Base-by-base conservation (phyloP, 192 early-diverging fungal genomes). In the Bifiguratus adelaidae region DNA sequence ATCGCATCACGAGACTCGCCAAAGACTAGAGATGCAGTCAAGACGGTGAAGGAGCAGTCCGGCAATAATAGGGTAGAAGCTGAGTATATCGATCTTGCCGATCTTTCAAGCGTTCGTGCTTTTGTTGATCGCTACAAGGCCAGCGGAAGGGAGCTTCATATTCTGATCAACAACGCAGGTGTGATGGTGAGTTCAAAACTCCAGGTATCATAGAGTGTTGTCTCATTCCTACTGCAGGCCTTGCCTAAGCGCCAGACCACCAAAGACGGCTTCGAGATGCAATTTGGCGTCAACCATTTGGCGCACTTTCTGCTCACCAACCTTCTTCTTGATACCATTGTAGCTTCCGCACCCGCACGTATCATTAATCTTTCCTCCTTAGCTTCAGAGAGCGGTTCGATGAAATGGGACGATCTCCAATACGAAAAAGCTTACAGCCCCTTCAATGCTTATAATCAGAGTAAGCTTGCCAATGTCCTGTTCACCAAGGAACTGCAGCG, bases 161-260 rank as follows among this genome's bases (percentile, higher is more conserved):
- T 63, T 18, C 44, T 63, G 32, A 43, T 63, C 38, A 63, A 63
- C 43, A 63, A 63, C 20, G 61, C 61, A 6, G 61, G 55, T 32
- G 56, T 57, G 8, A 42, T 47, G 24, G 11, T 11, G 15, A 15
- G 1, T 13, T 34, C 0, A 34, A 34, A 34, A 34, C 32, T 11
- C 11, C 32, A 34, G 15, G 11, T 34, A n/a, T n/a, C n/a, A n/a
- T n/a, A n/a, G n/a, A n/a, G n/a, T n/a, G 5, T 11, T 1, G 7
- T 40, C 37, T 21, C 37, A 15, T 40, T 40, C 13, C 18, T 5
- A 5, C 37, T 5, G n/a, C n/a, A n/a, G n/a, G 38, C 26, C n/a
- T 20, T 45, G 2, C 28, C 49, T 13, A 30, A 5, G 0, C 36
- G 44, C 1, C 3, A 27, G 18, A 34, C 35, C 21, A 47, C 53